Evolutionary conservation across 495 filamentous ascomycete species (phyloP).

Genomic region (Rhizodiscina lignyota): DNA sequence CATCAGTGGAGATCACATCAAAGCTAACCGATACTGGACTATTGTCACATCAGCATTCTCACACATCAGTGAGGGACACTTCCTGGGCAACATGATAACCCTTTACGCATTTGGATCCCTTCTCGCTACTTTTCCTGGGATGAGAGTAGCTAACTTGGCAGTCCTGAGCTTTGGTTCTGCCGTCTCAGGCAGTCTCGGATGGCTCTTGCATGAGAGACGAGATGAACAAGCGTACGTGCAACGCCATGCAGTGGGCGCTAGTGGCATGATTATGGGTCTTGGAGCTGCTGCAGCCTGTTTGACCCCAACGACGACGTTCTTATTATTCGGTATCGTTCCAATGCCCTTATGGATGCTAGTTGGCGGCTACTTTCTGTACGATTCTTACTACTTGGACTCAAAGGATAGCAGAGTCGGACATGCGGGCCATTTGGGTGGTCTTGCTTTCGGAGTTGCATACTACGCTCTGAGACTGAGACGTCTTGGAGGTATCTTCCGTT

Average conservation of each 20-base stretch:
- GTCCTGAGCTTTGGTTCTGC: conserved; percentile 13
- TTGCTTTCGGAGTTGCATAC: conserved; percentile 14
- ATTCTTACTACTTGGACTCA: conserved; percentile 14
- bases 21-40: conserved; percentile 11
- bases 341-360: conserved; percentile 16
- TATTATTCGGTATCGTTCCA: conserved; percentile 15
- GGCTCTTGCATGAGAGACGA: conserved; percentile 1
- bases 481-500: no score
- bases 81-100: conserved; percentile 16
- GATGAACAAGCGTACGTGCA: neutral
- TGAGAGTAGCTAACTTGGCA: conserved; percentile 5
- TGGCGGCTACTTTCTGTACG: conserved; percentile 12
- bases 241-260: conserved; percentile 11
- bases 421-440: conserved; percentile 21
- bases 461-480: conserved; percentile 11
- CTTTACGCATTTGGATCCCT: conserved; percentile 14
- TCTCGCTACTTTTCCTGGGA: conserved; percentile 9
- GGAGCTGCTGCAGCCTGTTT: conserved; percentile 12
- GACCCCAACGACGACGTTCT: conserved; percentile 4
- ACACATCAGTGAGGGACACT: conserved; percentile 9
- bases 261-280: conserved; percentile 18
- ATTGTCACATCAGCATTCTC: conserved; percentile 16
- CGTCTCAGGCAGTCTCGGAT: conserved; percentile 8
- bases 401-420: conserved; percentile 10
- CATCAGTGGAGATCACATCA: conserved; percentile 5